Evolutionary conservation across 2,329 filamentous ascomycete genomes (phyloP), one percentile per base, ranked within the genome.

Genomic region (Hymenoscyphus repandus): DNA sequence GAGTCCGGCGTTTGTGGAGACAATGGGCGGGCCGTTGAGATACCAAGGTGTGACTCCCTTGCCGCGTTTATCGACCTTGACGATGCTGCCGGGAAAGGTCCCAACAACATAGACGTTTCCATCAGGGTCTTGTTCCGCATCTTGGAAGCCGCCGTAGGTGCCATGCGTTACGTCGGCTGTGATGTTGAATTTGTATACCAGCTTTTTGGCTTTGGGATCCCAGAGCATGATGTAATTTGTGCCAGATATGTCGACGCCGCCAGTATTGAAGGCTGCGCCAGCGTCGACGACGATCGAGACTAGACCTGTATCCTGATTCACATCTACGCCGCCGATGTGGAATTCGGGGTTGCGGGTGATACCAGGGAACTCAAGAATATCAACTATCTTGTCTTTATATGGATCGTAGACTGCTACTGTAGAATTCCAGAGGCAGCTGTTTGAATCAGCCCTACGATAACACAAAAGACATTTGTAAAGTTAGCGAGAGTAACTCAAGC

Each of bases 191-290:
- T 46, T 31, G 22, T 46, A 48, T 5, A 44, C 22, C 17, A 48
- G 15, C 13, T 20, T 22, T 34, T 38, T 39, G n/a, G 50, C n/a
- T 9, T 20, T 2, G 22, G 43, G 48, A 17, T 48, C 34, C 39
- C 46, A 52, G 43, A 47, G 50, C 17, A 52, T 43, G 15, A 52
- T n/a, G 38, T 37, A 48, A 13, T 52, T 52, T 11, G 22, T 34
- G 9, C 50, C 50, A 4, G 50, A 48, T 7, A 52, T 39, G 22
- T 52, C 39, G 3, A 39, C 39, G 11, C 45, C 50, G 6, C 11
- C 5, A 9, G 50, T 52, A 18, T 48, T 33, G 45, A 52, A 52
- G 9, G 50, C 45, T 13, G 45, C 39, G 18, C 37, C 45, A 4
- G 50, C 40, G 30, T 52, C 45, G 33, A 47, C 37, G n/a, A 52